Evolutionary conservation across 1,139 yeast genomes (phyloP).

Genomic region (Geotrichum fermentans): DNA sequence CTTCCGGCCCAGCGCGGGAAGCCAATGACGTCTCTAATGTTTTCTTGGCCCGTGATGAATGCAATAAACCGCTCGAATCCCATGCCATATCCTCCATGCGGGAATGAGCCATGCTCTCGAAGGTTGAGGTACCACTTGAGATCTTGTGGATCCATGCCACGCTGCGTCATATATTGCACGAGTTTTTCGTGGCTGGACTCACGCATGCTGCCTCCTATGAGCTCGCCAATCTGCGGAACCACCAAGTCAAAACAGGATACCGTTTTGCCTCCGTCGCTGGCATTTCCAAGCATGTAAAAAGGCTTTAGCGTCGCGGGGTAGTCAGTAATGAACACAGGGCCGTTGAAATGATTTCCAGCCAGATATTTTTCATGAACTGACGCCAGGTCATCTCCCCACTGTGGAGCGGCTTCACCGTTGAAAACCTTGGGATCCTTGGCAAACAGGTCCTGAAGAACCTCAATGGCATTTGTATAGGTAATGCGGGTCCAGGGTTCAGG

Average conservation of each 20-base stretch:
- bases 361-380: conserved; percentile 92
- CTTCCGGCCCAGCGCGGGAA: conserved; percentile 60
- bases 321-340: conserved; percentile 86
- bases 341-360: conserved; percentile 60
- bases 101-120: conserved; percentile 73
- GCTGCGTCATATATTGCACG: conserved; percentile 44
- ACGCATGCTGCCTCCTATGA: conserved; percentile 92
- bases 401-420: conserved; percentile 38
- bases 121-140: conserved; percentile 77
- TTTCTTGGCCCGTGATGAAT: conserved; percentile 65
- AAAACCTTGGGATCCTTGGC: conserved; percentile 27
- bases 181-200: conserved; percentile 59
- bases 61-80: conserved; percentile 85
- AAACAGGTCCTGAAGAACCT: conserved; percentile 41
- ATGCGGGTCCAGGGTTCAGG: conserved; percentile 60
- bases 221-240: conserved; percentile 89
- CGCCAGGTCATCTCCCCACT: conserved; percentile 70
- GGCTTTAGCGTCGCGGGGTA: conserved; percentile 81
- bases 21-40: conserved; percentile 79
- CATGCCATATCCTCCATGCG: conserved; percentile 97
- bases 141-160: conserved; percentile 44
- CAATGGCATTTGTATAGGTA: conserved; percentile 71
- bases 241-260: conserved; percentile 88
- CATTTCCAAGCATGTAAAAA: conserved; percentile 70
- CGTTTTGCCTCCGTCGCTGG: conserved; percentile 45